These are phyloP conservation scores for Candida sanyaensis DNA, from an alignment of 1,139 yeast genomes.

Conservation along the genomic window DNA sequence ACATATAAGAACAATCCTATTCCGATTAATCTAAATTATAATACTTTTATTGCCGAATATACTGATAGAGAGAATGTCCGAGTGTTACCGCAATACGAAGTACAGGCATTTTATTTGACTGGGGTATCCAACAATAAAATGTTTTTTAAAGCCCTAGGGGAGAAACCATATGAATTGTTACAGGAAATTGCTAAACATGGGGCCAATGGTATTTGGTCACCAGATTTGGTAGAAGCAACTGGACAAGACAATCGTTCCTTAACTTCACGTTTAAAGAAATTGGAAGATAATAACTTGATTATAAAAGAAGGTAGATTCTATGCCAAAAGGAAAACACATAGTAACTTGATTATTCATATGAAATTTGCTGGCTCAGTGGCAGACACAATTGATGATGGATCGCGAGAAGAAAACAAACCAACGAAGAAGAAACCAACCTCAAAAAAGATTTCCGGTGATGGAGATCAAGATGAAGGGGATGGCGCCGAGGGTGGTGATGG, in stretches of 20 bases:
- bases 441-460: background rate
- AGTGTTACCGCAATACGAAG: constrained; percentile 37
- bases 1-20: constrained; percentile 18
- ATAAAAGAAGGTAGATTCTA: constrained; percentile 41
- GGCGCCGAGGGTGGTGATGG: background rate
- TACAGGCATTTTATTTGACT: constrained; percentile 45
- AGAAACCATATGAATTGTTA: constrained; percentile 41
- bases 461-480: background rate
- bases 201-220: constrained; percentile 56
- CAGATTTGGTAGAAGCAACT: constrained; percentile 54
- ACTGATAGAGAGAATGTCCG: constrained; percentile 17
- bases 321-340: constrained; percentile 48
- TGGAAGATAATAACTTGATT: constrained; percentile 52
- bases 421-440: constrained; percentile 31
- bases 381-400: background rate
- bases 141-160: constrained; percentile 37
- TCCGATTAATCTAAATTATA: constrained; percentile 22
- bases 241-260: constrained; percentile 75
- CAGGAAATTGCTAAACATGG: constrained; percentile 57
- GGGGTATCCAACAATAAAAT: constrained; percentile 38
- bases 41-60: constrained; percentile 19
- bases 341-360: constrained; percentile 49
- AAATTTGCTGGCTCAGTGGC: constrained; percentile 30
- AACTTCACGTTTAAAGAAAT: constrained; percentile 58
- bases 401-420: constrained; percentile 29